Evolutionary conservation across 352 stramenopile genomes (phyloP).

Genomic region (Detonula confervacea): DNA sequence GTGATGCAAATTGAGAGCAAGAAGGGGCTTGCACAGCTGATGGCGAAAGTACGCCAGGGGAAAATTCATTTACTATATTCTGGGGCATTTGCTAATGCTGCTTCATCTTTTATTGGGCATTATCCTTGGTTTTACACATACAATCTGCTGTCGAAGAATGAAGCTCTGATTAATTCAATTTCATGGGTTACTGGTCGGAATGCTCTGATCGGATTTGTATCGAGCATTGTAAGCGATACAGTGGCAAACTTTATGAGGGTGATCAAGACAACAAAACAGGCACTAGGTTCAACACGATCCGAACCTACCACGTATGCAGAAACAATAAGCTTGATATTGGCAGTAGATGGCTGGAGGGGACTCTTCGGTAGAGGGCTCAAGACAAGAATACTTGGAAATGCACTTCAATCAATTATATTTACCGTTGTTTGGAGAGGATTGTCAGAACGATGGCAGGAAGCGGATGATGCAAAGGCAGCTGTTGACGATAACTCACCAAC

Average conservation of each 20-base stretch:
- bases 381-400: slow-evolving; percentile 82
- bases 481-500: not conserved
- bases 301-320: slow-evolving; percentile 63
- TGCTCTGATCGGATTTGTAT: slow-evolving; percentile 76
- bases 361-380: slow-evolving; percentile 79
- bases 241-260: slow-evolving; percentile 82
- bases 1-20: slow-evolving; percentile 88
- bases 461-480: not conserved
- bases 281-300: slow-evolving; percentile 65
- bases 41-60: slow-evolving; percentile 64
- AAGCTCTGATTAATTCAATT: slow-evolving; percentile 51
- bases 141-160: slow-evolving; percentile 67
- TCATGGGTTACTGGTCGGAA: slow-evolving; percentile 61
- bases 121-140: slow-evolving; percentile 87
- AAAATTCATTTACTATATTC: slow-evolving; percentile 76
- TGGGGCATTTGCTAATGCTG: slow-evolving; percentile 62
- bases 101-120: slow-evolving; percentile 69
- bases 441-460: slow-evolving; percentile 25
- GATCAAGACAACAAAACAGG: slow-evolving; percentile 86
- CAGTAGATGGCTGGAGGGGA: slow-evolving; percentile 71
- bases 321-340: slow-evolving; percentile 72
- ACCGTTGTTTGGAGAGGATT: slow-evolving; percentile 77
- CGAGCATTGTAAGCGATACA: slow-evolving; percentile 77
- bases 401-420: slow-evolving; percentile 82
- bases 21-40: slow-evolving; percentile 72